Evolutionary conservation across 495 filamentous ascomycete species (phyloP).

Genomic region (Daldinia caldariorum): DNA sequence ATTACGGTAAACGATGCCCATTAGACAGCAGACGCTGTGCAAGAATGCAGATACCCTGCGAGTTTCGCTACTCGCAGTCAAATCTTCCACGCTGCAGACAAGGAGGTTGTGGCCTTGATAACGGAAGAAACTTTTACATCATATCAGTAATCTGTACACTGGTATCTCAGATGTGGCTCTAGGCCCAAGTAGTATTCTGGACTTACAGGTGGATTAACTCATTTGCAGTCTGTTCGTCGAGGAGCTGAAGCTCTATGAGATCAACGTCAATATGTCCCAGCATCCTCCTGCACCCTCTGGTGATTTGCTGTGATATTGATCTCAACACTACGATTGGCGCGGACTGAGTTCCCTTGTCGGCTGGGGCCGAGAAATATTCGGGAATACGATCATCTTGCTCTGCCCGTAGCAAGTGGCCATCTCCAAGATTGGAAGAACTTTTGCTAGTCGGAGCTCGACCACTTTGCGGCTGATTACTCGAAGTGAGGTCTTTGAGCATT

Average conservation of each 20-base stretch:
- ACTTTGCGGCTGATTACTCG: slow-evolving; percentile 4
- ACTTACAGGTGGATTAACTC: slow-evolving; percentile 45
- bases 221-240: slow-evolving; percentile 44
- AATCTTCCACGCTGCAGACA: slow-evolving; percentile 37
- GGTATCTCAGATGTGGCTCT: not conserved
- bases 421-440: slow-evolving; percentile 4
- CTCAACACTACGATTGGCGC: slow-evolving; percentile 46
- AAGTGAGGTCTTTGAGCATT: slow-evolving; percentile 37
- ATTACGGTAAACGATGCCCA: slow-evolving; percentile 44
- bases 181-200: not conserved
- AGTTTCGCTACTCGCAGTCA: slow-evolving; percentile 47
- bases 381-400: slow-evolving; percentile 27
- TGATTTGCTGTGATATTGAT: slow-evolving; percentile 43
- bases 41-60: slow-evolving; percentile 45
- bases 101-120: slow-evolving; percentile 45
- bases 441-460: not conserved
- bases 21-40: slow-evolving; percentile 46
- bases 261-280: slow-evolving; percentile 39
- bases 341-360: slow-evolving; percentile 45
- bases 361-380: slow-evolving; percentile 41
- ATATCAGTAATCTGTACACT: not conserved
- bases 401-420: slow-evolving; percentile 9
- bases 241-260: slow-evolving; percentile 44
- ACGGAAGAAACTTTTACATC: slow-evolving; percentile 33
- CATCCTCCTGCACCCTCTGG: slow-evolving; percentile 37